phyloP scores from a whole-genome alignment of 192 early-diverging fungal genomes.

The Coemansia sp. region DNA sequence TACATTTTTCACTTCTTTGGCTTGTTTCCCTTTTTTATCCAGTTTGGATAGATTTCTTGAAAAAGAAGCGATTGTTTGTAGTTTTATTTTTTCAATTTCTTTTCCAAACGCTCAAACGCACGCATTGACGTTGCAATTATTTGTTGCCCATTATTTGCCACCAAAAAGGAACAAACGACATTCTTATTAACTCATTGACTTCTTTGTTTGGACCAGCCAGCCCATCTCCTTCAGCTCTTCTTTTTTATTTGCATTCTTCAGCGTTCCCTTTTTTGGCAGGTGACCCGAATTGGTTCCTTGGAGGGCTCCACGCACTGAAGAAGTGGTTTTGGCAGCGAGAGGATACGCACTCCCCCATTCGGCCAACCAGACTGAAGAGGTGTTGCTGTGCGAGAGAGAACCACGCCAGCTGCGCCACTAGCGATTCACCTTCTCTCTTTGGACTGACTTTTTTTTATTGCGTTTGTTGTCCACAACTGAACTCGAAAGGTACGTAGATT shows the following conservation, averaged over 20 bases:
- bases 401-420: background rate
- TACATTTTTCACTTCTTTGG: background rate
- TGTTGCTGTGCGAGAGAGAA: no score
- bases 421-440: background rate
- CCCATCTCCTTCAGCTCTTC: background rate
- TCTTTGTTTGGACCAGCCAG: background rate
- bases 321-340: background rate
- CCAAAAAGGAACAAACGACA: background rate
- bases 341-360: no score
- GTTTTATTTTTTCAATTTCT: no score
- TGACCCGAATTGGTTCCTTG: background rate
- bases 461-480: no score
- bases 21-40: no score
- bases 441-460: background rate
- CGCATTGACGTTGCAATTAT: conserved; percentile 20
- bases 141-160: background rate
- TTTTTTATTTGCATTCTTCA: background rate
- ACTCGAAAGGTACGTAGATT: background rate
- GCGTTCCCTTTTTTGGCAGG: background rate
- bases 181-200: conserved; percentile 1
- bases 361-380: background rate
- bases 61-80: conserved; percentile 29
- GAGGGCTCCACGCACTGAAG: background rate
- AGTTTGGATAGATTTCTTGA: background rate
- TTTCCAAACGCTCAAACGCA: conserved; percentile 11